phyloP scores from a whole-genome alignment of 805 yeast species.

The Yamadazyma takamatsuzukensis region DNA sequence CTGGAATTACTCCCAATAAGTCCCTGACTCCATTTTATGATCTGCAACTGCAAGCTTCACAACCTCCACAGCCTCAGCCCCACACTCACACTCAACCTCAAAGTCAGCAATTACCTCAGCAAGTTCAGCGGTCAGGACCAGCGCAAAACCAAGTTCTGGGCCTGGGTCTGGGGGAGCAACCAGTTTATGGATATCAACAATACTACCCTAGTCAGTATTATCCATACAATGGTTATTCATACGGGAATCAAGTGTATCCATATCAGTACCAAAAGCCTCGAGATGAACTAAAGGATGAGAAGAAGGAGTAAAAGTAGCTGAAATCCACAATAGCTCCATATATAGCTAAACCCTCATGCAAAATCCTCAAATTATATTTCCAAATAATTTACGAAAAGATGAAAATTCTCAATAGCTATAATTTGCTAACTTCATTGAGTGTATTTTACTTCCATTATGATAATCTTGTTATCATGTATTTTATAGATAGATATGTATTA shows the following conservation, averaged over 20 bases:
- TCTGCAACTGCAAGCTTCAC: slow-evolving; percentile 10
- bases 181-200: slow-evolving; percentile 21
- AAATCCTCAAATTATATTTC: not conserved
- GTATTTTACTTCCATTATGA: too few relatives aligned
- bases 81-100: slow-evolving; percentile 1
- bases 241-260: slow-evolving; percentile 11
- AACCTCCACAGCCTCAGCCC: slow-evolving; percentile 2
- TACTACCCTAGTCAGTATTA: slow-evolving; percentile 23
- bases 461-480: too few relatives aligned
- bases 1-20: slow-evolving; percentile 39
- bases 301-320: slow-evolving; percentile 9
- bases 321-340: too few relatives aligned
- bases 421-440: too few relatives aligned
- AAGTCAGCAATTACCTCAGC: not conserved
- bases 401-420: too few relatives aligned
- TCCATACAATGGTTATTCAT: slow-evolving; percentile 13
- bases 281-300: slow-evolving; percentile 12
- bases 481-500: too few relatives aligned
- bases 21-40: slow-evolving; percentile 13
- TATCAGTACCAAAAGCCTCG: slow-evolving; percentile 11
- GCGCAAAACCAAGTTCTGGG: slow-evolving; percentile 2
- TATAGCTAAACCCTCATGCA: slow-evolving; percentile 2
- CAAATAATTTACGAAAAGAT: too few relatives aligned
- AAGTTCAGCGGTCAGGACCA: slow-evolving; percentile 1
- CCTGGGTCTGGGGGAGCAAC: slow-evolving; percentile 1